These are phyloP conservation scores for Chlamydomonas schloesseri DNA, from an alignment of 139 green algal genomes.

Conservation along the genomic window DNA sequence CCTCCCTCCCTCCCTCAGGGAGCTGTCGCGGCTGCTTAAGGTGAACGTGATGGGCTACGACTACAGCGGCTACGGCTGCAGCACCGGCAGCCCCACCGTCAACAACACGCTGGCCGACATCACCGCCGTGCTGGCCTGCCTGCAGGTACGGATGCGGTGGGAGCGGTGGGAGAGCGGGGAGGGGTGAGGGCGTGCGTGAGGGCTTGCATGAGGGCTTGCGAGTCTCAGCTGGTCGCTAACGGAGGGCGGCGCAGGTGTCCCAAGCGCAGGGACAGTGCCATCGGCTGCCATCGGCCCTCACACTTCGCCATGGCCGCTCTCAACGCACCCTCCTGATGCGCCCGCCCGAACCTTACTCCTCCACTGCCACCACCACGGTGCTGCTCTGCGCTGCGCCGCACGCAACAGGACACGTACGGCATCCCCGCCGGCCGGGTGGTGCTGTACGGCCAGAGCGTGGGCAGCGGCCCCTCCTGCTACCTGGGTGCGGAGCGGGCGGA, in stretches of 20 bases:
- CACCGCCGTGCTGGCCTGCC: constrained; percentile 60
- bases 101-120: constrained; percentile 76
- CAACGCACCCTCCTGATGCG: too few relatives aligned
- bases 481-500: constrained; percentile 64
- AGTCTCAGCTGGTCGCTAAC: too few relatives aligned
- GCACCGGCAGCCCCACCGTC: constrained; percentile 59
- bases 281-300: too few relatives aligned
- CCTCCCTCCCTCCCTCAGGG: constrained; percentile 36
- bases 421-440: constrained; percentile 65
- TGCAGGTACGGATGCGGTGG: constrained; percentile 34
- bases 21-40: constrained; percentile 75
- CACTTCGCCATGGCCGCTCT: too few relatives aligned
- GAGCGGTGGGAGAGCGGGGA: background rate
- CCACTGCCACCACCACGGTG: too few relatives aligned
- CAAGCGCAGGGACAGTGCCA: too few relatives aligned
- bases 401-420: constrained; percentile 28
- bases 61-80: constrained; percentile 73
- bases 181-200: background rate
- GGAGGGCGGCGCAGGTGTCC: too few relatives aligned
- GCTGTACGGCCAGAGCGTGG: constrained; percentile 93
- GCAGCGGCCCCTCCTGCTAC: constrained; percentile 76
- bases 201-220: too few relatives aligned
- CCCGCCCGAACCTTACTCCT: too few relatives aligned
- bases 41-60: constrained; percentile 88
- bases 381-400: too few relatives aligned